These are phyloP conservation scores for Mucor racemosus DNA, from an alignment of 371 early-diverging fungal genomes.

Conservation along the genomic window DNA sequence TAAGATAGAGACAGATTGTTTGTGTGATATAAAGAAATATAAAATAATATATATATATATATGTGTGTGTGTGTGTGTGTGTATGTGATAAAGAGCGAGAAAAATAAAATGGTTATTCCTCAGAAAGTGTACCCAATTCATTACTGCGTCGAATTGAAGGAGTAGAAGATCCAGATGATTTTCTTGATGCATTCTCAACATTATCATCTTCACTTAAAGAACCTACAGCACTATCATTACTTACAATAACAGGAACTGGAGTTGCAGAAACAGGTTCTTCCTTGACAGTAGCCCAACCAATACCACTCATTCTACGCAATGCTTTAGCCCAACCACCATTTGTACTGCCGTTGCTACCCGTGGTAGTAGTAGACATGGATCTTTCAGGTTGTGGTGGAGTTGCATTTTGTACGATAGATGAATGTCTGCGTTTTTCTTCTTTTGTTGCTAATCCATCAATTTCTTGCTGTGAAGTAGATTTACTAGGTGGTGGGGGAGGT, in stretches of 20 bases:
- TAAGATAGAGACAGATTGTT: no score
- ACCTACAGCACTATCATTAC: constrained; percentile 25
- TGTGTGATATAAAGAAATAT: no score
- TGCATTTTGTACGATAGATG: constrained; percentile 12
- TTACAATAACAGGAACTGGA: neutral
- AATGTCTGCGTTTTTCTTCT: constrained; percentile 24
- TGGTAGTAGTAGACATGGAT: constrained; percentile 25
- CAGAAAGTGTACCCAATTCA: constrained; percentile 49
- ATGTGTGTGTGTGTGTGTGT: neutral
- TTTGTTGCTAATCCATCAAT: neutral
- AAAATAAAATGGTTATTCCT: constrained; percentile 24
- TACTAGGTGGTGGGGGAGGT: constrained; percentile 9
- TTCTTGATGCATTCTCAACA: constrained; percentile 1
- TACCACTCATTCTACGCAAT: constrained; percentile 50
- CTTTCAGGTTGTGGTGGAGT: constrained; percentile 24
- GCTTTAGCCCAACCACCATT: constrained; percentile 55
- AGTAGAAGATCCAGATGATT: constrained; percentile 30
- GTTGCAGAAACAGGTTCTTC: constrained; percentile 3
- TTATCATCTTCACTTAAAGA: constrained; percentile 28
- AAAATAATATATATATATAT: constrained; percentile 5
- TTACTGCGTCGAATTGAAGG: constrained; percentile 48
- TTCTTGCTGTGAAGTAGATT: constrained; percentile 5
- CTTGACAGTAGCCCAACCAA: constrained; percentile 44
- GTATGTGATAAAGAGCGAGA: no score
- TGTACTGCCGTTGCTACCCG: constrained; percentile 4